phyloP scores from a whole-genome alignment of 176 grass and related monocot genomes.

The Thalia dealbata region DNA sequence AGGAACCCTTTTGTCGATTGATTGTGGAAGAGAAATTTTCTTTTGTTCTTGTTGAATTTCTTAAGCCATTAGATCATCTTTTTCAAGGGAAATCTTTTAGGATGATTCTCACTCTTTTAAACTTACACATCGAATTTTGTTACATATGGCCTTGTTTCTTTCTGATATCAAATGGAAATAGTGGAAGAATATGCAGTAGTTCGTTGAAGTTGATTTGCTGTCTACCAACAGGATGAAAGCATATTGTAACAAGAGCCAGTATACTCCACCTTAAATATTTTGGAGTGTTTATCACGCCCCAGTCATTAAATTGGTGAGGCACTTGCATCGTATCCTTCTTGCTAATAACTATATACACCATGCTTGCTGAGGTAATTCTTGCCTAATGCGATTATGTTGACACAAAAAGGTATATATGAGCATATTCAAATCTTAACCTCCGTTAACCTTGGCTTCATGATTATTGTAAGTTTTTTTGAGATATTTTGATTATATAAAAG shows the following conservation, averaged over 20 bases:
- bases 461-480: too few species aligned
- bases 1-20: too few species aligned
- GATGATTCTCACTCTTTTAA: neutral
- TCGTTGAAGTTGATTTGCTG: neutral
- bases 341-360: neutral
- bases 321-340: neutral
- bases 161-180: neutral
- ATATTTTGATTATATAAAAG: too few species aligned
- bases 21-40: neutral
- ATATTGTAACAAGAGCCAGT: neutral
- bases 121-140: neutral
- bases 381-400: neutral
- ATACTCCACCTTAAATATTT: neutral
- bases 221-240: neutral
- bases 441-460: too few species aligned
- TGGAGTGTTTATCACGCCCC: neutral
- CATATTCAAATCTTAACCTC: too few species aligned
- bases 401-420: too few species aligned
- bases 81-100: neutral
- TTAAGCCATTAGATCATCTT: neutral
- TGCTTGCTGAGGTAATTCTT: neutral
- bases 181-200: neutral
- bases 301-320: neutral
- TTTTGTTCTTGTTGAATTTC: neutral
- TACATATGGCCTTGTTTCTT: too few species aligned